Evolutionary conservation across 208 protist species (phyloP).

Genomic region (Leishmania amazonensis): DNA sequence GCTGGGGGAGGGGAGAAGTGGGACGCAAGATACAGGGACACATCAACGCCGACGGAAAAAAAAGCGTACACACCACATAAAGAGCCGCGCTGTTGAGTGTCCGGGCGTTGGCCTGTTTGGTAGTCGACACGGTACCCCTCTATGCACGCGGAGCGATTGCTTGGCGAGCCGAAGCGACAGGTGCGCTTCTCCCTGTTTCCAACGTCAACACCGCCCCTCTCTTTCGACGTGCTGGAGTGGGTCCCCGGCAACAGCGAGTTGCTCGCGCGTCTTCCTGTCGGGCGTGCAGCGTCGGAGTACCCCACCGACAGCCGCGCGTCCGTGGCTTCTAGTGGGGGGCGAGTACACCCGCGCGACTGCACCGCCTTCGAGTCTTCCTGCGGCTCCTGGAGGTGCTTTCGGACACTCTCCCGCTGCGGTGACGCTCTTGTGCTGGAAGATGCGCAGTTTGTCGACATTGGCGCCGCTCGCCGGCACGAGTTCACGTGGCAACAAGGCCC

Average conservation of each 20-base stretch:
- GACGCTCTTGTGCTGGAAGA: conserved; percentile 26
- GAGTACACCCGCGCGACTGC: conserved; percentile 4
- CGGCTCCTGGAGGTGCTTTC: conserved; percentile 29
- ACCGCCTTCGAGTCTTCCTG: not conserved
- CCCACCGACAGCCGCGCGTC: conserved; percentile 6
- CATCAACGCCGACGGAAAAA: not conserved
- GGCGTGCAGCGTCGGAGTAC: conserved; percentile 3
- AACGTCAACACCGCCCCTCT: conserved; percentile 10
- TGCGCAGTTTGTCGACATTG: conserved; percentile 14
- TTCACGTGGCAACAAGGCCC: conserved; percentile 31
- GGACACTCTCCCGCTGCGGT: conserved; percentile 16
- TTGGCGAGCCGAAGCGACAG: conserved; percentile 8
- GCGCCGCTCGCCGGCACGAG: conserved; percentile 18
- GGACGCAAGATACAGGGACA: not conserved
- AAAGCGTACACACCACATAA: not conserved
- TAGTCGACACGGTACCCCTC: not conserved
- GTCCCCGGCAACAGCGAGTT: not conserved
- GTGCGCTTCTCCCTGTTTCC: conserved; percentile 21
- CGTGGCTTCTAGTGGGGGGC: not conserved
- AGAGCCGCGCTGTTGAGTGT: not conserved
- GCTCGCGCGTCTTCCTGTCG: not conserved
- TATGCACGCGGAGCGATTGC: not conserved
- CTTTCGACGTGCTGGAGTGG: conserved; percentile 32
- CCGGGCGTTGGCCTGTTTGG: not conserved
- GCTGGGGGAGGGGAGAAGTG: not conserved